Percentiles rank a stretch among this genome's conserved stretches.
phyloP scores from a whole-genome alignment of 139 green algal species.

The Tetraselmis chui region DNA sequence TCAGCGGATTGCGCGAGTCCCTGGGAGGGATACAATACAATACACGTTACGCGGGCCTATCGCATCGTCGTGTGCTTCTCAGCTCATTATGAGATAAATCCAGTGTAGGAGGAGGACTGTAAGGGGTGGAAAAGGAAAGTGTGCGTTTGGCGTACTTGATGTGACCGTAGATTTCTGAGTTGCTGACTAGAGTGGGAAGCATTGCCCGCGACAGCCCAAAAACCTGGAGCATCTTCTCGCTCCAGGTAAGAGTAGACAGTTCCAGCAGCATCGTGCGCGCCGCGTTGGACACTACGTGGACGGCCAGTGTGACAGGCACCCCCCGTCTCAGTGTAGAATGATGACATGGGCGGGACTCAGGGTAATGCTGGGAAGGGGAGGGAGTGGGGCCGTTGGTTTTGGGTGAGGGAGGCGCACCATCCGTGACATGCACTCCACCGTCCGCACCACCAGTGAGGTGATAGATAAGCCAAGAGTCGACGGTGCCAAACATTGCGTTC shows the following conservation, averaged over 20 bases:
- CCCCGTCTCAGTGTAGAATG: too few relatives aligned
- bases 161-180: constrained; percentile 62
- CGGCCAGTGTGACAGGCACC: too few relatives aligned
- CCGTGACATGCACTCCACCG: constrained; percentile 72
- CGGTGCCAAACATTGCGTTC: constrained; percentile 70
- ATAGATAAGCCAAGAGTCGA: constrained; percentile 96
- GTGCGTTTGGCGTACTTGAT: constrained; percentile 9
- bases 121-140: not conserved
- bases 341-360: too few relatives aligned
- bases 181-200: constrained; percentile 78
- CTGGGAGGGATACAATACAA: too few relatives aligned
- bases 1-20: constrained; percentile 26
- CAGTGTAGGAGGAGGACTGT: too few relatives aligned
- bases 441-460: constrained; percentile 71
- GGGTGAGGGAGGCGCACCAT: constrained; percentile 38
- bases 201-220: constrained; percentile 53
- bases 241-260: constrained; percentile 69
- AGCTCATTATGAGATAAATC: too few relatives aligned
- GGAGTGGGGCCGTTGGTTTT: not conserved
- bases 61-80: too few relatives aligned
- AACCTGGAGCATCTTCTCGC: constrained; percentile 41
- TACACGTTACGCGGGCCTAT: too few relatives aligned
- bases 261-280: constrained; percentile 89
- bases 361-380: too few relatives aligned
- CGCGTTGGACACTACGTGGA: constrained; percentile 76